Evolutionary conservation across 2,329 filamentous ascomycete species (phyloP).

Genomic region (Teratosphaeria viscida): DNA sequence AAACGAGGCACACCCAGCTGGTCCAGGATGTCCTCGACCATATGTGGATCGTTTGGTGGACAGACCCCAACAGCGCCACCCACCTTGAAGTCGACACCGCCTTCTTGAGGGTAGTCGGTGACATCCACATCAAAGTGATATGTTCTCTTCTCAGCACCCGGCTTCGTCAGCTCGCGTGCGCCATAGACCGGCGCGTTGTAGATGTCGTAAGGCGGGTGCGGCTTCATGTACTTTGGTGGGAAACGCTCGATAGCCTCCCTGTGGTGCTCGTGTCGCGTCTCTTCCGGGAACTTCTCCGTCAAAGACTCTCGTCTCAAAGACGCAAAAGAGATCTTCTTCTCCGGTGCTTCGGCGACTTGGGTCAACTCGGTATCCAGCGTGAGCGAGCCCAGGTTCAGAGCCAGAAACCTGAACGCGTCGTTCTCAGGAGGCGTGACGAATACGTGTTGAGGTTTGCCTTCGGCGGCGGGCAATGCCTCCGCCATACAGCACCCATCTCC

Average conservation of each 20-base stretch:
- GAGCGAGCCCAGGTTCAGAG: slow-evolving; percentile 65
- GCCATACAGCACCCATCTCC: slow-evolving; percentile 55
- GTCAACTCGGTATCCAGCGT: slow-evolving; percentile 60
- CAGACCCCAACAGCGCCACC: slow-evolving; percentile 91
- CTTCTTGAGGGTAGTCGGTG: slow-evolving; percentile 81
- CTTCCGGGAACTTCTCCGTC: slow-evolving; percentile 48
- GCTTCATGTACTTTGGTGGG: slow-evolving; percentile 83
- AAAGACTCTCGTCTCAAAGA: slow-evolving; percentile 20
- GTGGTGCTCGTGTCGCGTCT: slow-evolving; percentile 31
- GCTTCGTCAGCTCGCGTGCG: slow-evolving; percentile 74
- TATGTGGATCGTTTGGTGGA: slow-evolving; percentile 66
- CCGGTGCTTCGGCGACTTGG: slow-evolving; percentile 60
- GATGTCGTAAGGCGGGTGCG: slow-evolving; percentile 86
- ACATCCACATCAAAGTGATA: slow-evolving; percentile 97
- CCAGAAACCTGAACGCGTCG: slow-evolving; percentile 68
- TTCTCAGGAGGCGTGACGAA: slow-evolving; percentile 61
- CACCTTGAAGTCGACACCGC: slow-evolving; percentile 85
- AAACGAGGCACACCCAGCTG: slow-evolving; percentile 69
- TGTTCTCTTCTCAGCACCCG: slow-evolving; percentile 88
- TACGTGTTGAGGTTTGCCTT: slow-evolving; percentile 31
- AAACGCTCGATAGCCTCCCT: slow-evolving; percentile 42
- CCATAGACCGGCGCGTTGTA: slow-evolving; percentile 81
- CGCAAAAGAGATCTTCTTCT: slow-evolving; percentile 54
- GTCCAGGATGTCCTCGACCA: slow-evolving; percentile 78
- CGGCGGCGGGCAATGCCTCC: slow-evolving; percentile 42